Base-by-base conservation (phyloP, 352 stramenopile genomes). In the Pythium brachiatum region DNA sequence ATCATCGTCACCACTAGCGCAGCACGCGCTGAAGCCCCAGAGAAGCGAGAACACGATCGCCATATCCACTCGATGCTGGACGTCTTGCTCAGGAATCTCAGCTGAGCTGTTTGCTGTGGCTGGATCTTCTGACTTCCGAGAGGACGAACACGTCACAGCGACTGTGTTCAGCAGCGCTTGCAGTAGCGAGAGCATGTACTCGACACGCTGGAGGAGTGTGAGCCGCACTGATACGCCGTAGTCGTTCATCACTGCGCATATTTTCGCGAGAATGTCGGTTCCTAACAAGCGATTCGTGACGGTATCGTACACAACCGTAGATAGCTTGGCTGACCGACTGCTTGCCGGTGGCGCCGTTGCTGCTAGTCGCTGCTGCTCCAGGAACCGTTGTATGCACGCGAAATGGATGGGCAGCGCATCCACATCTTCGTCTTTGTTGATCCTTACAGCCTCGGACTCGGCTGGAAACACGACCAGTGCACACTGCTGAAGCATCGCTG, bases 61-160 rank as follows among this genome's bases (percentile, higher is more conserved):
- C 76, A 89, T 80, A n/a, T 83, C 73, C 4, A 91, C 72, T 0
- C 76, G 74, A 11, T 75, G 64, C 25, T 72, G 21, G 21, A 68
- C 25, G 15, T 57, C 36, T 38, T 74, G 53, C 15, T 53, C 46
- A 25, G 53, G 46, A 39, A 72, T 60, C 23, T 46, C 34, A 25
- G 12, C 6, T 47, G 27, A 51, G 4, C 2, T 13, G 11, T 34
- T 2, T 20, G 44, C 7, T 15, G 2, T 13, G 26, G n/a, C 18
- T 56, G 31, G 26, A 18, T 46, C 15, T 58, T 53, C 29, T 54
- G 47, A 12, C 20, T 70, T 72, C 7, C 18, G 25, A 0, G 65
- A 68, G 1, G 65, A 44, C 1, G 50, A 23, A 57, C 60, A 72
- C 1, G 51, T 57, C 9, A 36, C 21, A 6, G 61, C 48, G 18